phyloP scores from a whole-genome alignment of 306 rosid genomes.

The Rubus parviflorus region DNA sequence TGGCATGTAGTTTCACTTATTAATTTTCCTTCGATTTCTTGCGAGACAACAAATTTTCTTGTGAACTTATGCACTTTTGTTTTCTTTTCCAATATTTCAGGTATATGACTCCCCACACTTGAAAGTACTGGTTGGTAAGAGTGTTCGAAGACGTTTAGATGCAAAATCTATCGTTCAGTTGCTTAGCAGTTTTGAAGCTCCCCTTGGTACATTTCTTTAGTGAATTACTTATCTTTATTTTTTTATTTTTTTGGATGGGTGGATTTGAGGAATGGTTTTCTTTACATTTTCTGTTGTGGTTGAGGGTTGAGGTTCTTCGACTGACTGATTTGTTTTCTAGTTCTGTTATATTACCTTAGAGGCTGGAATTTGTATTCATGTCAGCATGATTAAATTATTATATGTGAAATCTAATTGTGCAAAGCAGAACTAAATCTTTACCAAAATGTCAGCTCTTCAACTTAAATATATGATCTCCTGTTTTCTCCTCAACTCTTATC shows the following conservation, averaged over 20 bases:
- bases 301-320: not conserved
- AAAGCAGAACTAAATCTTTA: not conserved
- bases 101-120: conserved; percentile 78
- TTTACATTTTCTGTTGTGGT: not conserved
- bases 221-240: not conserved
- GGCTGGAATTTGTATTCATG: not conserved
- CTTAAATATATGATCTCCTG: not conserved
- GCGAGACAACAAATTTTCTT: not conserved
- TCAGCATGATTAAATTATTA: not conserved
- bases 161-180: conserved; percentile 74
- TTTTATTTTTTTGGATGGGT: not conserved
- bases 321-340: not conserved
- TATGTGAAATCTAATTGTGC: not conserved
- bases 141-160: conserved; percentile 72
- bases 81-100: conserved; percentile 35
- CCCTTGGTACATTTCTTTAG: conserved; percentile 45
- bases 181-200: conserved; percentile 70
- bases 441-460: not conserved
- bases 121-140: conserved; percentile 63
- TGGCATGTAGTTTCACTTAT: not conserved
- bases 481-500: conserved; percentile 29
- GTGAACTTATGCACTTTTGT: not conserved
- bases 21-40: not conserved
- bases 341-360: not conserved
- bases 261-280: conserved; percentile 2